phyloP scores from a whole-genome alignment of 768 basidiomycete genomes.

The Boletus rubroflammeus region DNA sequence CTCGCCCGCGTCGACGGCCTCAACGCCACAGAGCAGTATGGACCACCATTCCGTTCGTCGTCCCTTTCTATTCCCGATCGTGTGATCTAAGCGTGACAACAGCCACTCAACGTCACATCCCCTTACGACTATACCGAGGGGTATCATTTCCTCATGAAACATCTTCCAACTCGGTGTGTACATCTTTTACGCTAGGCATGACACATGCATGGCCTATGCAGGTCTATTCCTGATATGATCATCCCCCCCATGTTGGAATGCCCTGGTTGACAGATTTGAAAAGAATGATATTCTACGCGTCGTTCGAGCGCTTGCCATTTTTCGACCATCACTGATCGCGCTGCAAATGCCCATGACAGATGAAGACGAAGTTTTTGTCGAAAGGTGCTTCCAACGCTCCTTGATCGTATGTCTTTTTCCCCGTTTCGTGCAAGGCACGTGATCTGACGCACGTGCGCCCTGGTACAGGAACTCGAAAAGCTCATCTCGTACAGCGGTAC shows the following conservation, averaged over 20 bases:
- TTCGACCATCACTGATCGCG: constrained; percentile 94
- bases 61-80: constrained; percentile 18
- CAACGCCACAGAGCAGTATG: constrained; percentile 36
- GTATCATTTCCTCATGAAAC: constrained; percentile 96
- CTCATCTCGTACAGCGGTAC: constrained; percentile 96
- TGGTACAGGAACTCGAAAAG: constrained; percentile 84
- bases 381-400: constrained; percentile 92
- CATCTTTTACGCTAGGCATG: constrained; percentile 31
- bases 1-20: constrained; percentile 41
- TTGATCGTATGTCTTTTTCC: constrained; percentile 57
- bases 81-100: constrained; percentile 55
- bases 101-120: constrained; percentile 56
- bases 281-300: constrained; percentile 94
- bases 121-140: constrained; percentile 96
- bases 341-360: constrained; percentile 96
- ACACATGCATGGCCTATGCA: constrained; percentile 41
- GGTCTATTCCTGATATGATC: constrained; percentile 34
- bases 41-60: constrained; percentile 33
- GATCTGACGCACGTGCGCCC: not conserved
- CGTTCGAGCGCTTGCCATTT: constrained; percentile 90
- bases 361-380: constrained; percentile 95
- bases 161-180: constrained; percentile 77
- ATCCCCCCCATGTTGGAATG: constrained; percentile 32
- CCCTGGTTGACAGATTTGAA: constrained; percentile 66
- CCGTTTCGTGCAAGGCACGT: not conserved